Evolutionary conservation across 2,329 filamentous ascomycete genomes (phyloP), one percentile per base, ranked within the genome.

Genomic region (Cladorrhinum sp.): DNA sequence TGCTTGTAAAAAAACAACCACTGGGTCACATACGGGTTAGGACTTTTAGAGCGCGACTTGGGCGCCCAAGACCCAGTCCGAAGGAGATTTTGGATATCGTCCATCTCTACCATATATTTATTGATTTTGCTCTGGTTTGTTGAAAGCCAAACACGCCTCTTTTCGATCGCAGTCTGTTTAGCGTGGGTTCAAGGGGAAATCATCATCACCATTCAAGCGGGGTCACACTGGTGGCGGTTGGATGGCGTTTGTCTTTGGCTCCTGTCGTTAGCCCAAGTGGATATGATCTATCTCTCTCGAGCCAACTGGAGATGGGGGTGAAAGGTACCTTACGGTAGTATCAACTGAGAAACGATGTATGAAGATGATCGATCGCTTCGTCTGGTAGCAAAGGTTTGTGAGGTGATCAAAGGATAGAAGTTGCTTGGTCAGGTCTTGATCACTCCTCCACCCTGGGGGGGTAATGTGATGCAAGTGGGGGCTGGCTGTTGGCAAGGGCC

Each of bases 41-140:
- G 73, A 58, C 70, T 74, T 64, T 70, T 74, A 39, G 76, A 74
- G 64, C 80, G 76, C 8, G 79, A 76, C n/a, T 48, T 57, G 30
- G 79, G 81, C 64, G 74, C 79, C 69, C 80, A 84, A 60, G 79
- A 80, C 58, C 81, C 81, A 66, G 78, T 80, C 65, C 77, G 72
- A 39, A 84, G 74, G 63, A 82, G 71, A 63, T 75, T 74, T 49
- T 81, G 73, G 42, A 82, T 76, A 65, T 80, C 75, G 57, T 76
- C 67, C 59, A 72, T 71, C 60, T 78, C 76, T 59, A 73, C 75
- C 79, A 81, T 81, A 53, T 36, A 16, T 42, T 42, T 42, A 65
- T 77, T 72, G 48, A 12, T 57, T 55, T 52, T 23, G 20, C 46
- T 30, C 39, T 33, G 30, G 28, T 18, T 54, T 46, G 48, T 9